Conservation (phyloP, 352 stramenopile species). For the Phytophthora syringae region DNA sequence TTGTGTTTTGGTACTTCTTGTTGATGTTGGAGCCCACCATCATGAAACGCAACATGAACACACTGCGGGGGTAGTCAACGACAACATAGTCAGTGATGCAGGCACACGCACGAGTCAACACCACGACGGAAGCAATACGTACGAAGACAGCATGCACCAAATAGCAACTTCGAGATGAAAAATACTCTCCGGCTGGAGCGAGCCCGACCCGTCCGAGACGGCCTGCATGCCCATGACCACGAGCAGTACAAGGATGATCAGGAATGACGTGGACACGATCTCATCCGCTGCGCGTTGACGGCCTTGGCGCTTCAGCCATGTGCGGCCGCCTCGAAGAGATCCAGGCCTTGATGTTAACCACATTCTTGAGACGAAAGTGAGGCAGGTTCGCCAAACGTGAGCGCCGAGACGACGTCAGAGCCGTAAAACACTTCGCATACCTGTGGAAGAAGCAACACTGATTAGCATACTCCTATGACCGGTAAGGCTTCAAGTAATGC, state of each 20-base stretch:
- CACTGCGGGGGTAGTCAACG: slow-evolving; percentile 39
- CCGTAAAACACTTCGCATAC: slow-evolving; percentile 91
- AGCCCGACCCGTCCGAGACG: slow-evolving; percentile 62
- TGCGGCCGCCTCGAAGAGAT: slow-evolving; percentile 87
- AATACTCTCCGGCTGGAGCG: slow-evolving; percentile 66
- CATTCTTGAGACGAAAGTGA: slow-evolving; percentile 91
- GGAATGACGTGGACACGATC: slow-evolving; percentile 89
- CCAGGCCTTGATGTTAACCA: slow-evolving; percentile 92
- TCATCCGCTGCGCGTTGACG: slow-evolving; percentile 87
- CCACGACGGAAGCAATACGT: slow-evolving; percentile 21
- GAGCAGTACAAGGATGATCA: slow-evolving; percentile 87
- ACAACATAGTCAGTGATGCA: slow-evolving; percentile 11
- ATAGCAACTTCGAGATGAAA: slow-evolving; percentile 87
- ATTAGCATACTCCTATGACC: slow-evolving; percentile 11
- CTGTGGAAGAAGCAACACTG: slow-evolving; percentile 27
- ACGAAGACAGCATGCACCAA: slow-evolving; percentile 88
- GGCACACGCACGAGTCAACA: not conserved
- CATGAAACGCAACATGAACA: slow-evolving; percentile 92
- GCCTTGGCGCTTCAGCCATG: slow-evolving; percentile 88
- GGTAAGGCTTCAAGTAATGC: not conserved
- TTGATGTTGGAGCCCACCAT: slow-evolving; percentile 92
- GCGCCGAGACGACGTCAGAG: slow-evolving; percentile 84
- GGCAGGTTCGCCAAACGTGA: slow-evolving; percentile 85
- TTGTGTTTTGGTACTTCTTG: slow-evolving; percentile 93
- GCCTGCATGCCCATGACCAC: slow-evolving; percentile 88